Evolutionary conservation across 164 flowering plant species (phyloP).

Genomic region (Tinospora cordifolia): DNA sequence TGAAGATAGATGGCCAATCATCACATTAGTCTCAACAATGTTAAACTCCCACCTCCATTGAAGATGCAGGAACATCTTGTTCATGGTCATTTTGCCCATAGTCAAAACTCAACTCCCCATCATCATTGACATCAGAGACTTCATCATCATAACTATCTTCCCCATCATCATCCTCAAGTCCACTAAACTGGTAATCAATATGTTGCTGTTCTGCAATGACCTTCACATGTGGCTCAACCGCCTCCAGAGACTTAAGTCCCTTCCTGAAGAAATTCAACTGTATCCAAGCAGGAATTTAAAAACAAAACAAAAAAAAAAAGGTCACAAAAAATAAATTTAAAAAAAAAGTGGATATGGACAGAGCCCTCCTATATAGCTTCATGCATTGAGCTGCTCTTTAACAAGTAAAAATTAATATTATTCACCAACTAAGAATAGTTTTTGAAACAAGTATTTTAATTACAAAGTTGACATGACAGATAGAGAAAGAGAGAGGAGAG

Average conservation of each 20-base stretch:
- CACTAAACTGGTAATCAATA: conserved; percentile 79
- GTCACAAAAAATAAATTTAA: not conserved
- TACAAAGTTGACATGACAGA: conserved; percentile 4
- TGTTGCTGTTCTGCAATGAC: conserved; percentile 59
- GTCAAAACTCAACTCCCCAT: conserved; percentile 79
- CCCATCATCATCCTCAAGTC: conserved; percentile 62
- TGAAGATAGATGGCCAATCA: not conserved
- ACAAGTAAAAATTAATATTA: not conserved
- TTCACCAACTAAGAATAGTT: not conserved
- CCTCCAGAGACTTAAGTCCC: conserved; percentile 61
- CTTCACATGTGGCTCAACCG: conserved; percentile 70
- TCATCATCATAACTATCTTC: conserved; percentile 40
- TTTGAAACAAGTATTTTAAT: not conserved
- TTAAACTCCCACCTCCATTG: conserved; percentile 55
- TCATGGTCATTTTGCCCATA: conserved; percentile 47
- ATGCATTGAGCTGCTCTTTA: not conserved
- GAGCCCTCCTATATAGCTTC: too few species aligned
- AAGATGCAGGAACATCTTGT: conserved; percentile 37
- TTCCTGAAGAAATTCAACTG: conserved; percentile 79
- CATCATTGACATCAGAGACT: conserved; percentile 37
- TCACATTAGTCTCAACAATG: not conserved
- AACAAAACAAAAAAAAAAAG: conserved; percentile 1
- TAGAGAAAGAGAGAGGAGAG: too few species aligned
- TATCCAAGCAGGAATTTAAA: conserved; percentile 16
- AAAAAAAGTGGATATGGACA: not conserved